phyloP scores from a whole-genome alignment of 257 asterid genomes.

The Solanum gandarillasii region DNA sequence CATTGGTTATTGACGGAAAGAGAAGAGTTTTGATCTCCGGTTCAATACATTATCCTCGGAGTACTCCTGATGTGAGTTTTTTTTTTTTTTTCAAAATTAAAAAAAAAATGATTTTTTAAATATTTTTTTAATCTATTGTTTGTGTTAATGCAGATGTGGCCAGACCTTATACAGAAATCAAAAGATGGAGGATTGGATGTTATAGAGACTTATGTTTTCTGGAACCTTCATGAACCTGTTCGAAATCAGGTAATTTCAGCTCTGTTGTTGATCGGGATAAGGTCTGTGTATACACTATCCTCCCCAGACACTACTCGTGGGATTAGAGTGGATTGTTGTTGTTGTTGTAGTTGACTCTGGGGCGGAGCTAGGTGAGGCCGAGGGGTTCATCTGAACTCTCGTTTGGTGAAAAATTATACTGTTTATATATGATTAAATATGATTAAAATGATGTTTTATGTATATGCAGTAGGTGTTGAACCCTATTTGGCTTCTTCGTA shows the following conservation, averaged over 20 bases:
- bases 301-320: not conserved
- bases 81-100: not conserved
- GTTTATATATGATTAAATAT: not conserved
- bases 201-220: constrained; percentile 73
- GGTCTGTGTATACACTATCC: not conserved
- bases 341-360: not conserved
- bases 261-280: not conserved
- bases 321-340: not conserved
- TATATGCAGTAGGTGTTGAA: not conserved
- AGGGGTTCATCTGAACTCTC: not conserved
- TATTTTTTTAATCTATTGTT: not conserved
- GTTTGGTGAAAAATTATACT: not conserved
- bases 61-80: constrained; percentile 57
- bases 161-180: constrained; percentile 67
- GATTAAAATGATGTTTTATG: not conserved
- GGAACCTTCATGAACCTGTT: constrained; percentile 81
- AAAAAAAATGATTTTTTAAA: not conserved
- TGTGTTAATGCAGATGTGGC: constrained; percentile 64
- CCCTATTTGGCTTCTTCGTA: not conserved
- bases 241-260: constrained; percentile 45
- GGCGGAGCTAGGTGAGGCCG: not conserved
- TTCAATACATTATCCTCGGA: constrained; percentile 73
- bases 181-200: constrained; percentile 84
- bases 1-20: constrained; percentile 52
- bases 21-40: constrained; percentile 54